phyloP scores from a whole-genome alignment of 768 basidiomycete genomes.

The Leccinum obscurum region DNA sequence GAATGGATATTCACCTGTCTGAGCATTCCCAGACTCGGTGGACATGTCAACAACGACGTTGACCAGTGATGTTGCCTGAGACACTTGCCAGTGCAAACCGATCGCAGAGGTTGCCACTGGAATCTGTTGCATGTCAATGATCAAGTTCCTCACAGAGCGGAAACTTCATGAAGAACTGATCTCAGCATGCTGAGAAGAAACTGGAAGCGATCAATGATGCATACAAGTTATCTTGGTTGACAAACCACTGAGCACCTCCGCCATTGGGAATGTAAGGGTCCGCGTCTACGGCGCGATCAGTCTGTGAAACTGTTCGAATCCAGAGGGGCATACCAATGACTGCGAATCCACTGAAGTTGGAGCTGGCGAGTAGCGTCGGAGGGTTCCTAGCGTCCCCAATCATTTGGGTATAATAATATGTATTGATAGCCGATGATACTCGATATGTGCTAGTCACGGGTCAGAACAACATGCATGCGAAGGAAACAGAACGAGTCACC shows the following conservation, averaged over 20 bases:
- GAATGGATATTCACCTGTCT: constrained; percentile 54
- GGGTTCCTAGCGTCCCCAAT: constrained; percentile 73
- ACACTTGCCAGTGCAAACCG: constrained; percentile 84
- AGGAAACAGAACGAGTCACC: constrained; percentile 37
- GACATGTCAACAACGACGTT: constrained; percentile 77
- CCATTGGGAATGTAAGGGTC: constrained; percentile 70
- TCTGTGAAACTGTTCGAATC: neutral
- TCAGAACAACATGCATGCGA: neutral
- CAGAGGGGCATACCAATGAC: constrained; percentile 56
- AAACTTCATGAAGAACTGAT: constrained; percentile 40
- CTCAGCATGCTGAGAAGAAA: neutral
- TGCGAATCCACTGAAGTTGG: constrained; percentile 64
- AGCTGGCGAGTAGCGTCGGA: constrained; percentile 64
- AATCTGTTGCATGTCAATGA: constrained; percentile 64
- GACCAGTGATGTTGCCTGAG: constrained; percentile 71
- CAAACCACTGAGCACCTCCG: constrained; percentile 26
- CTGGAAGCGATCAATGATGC: neutral
- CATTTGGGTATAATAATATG: constrained; percentile 76
- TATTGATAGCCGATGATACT: constrained; percentile 62
- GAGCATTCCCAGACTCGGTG: constrained; percentile 55
- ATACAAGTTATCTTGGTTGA: constrained; percentile 28
- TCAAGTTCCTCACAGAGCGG: constrained; percentile 71
- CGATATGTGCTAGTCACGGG: constrained; percentile 54
- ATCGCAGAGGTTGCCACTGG: constrained; percentile 54
- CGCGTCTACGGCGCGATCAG: constrained; percentile 46